These are phyloP conservation scores for Globisporangium nunn DNA, from an alignment of 352 stramenopile genomes.

Conservation along the genomic window DNA sequence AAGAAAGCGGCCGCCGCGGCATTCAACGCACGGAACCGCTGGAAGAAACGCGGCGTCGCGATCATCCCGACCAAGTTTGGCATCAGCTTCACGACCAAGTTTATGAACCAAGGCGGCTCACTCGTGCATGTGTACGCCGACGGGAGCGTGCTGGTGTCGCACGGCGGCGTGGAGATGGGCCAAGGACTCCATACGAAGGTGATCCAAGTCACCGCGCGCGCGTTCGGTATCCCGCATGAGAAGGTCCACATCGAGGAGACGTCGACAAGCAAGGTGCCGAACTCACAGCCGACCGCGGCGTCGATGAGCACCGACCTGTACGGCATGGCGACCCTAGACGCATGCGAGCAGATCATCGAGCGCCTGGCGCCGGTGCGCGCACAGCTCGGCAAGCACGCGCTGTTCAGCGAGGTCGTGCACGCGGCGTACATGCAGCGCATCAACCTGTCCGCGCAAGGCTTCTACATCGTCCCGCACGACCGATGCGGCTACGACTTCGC, in stretches of 20 bases:
- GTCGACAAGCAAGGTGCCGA: conserved; percentile 93
- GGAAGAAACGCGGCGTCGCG: conserved; percentile 87
- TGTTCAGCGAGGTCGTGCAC: conserved; percentile 79
- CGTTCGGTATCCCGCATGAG: conserved; percentile 90
- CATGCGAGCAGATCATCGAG: conserved; percentile 92
- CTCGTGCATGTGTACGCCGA: conserved; percentile 96
- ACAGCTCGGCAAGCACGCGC: conserved; percentile 59
- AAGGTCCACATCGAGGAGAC: conserved; percentile 93
- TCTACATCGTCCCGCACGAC: conserved; percentile 90
- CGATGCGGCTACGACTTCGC: conserved; percentile 92
- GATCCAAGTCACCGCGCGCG: conserved; percentile 83
- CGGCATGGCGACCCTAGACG: conserved; percentile 95
- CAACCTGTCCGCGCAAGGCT: conserved; percentile 94
- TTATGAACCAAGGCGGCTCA: conserved; percentile 95
- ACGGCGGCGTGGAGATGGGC: conserved; percentile 97
- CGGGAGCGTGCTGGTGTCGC: conserved; percentile 92
- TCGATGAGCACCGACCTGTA: conserved; percentile 96
- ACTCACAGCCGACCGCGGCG: conserved; percentile 91
- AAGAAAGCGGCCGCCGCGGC: conserved; percentile 59
- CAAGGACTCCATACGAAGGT: conserved; percentile 97
- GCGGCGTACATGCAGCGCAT: conserved; percentile 90
- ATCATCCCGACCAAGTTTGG: conserved; percentile 91
- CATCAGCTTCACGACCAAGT: conserved; percentile 95
- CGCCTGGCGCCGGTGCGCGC: conserved; percentile 84
- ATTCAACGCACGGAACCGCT: conserved; percentile 91